phyloP scores from a whole-genome alignment of 2,329 filamentous ascomycete genomes.

The Claviceps purpurea region DNA sequence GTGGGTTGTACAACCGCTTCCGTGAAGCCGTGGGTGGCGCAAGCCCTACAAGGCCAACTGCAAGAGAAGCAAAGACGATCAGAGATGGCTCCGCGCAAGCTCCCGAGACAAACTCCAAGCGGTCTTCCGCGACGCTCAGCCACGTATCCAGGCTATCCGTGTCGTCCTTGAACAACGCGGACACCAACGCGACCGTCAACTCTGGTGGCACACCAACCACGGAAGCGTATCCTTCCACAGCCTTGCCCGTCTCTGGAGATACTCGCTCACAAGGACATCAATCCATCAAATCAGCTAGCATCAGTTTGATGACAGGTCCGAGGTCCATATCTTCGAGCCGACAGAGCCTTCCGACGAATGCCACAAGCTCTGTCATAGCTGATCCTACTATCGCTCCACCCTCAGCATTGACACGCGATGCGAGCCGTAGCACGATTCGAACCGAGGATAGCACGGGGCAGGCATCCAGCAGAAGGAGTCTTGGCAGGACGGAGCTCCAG shows the following conservation, averaged over 20 bases:
- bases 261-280: conserved; percentile 26
- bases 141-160: conserved; percentile 28
- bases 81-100: conserved; percentile 21
- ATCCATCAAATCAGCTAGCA: conserved; percentile 35
- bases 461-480: conserved; percentile 25
- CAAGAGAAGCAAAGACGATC: conserved; percentile 19
- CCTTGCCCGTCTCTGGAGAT: conserved; percentile 22
- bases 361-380: conserved; percentile 26
- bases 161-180: conserved; percentile 27
- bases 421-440: conserved; percentile 26
- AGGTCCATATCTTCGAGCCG: conserved; percentile 28
- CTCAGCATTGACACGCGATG: conserved; percentile 36
- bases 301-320: conserved; percentile 29
- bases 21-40: conserved; percentile 66
- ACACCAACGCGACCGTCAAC: conserved; percentile 21
- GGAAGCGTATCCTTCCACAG: conserved; percentile 24
- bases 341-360: conserved; percentile 28
- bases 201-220: conserved; percentile 19
- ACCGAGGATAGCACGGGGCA: conserved; percentile 30
- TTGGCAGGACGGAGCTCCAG: conserved; percentile 29
- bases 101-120: conserved; percentile 25
- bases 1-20: conserved; percentile 76
- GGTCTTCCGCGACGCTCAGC: conserved; percentile 26
- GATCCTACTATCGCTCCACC: conserved; percentile 35
- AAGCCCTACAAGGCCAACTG: conserved; percentile 27